These are phyloP conservation scores for Populus ilicifolia DNA, from an alignment of 345 rosid species.

Conservation along the genomic window DNA sequence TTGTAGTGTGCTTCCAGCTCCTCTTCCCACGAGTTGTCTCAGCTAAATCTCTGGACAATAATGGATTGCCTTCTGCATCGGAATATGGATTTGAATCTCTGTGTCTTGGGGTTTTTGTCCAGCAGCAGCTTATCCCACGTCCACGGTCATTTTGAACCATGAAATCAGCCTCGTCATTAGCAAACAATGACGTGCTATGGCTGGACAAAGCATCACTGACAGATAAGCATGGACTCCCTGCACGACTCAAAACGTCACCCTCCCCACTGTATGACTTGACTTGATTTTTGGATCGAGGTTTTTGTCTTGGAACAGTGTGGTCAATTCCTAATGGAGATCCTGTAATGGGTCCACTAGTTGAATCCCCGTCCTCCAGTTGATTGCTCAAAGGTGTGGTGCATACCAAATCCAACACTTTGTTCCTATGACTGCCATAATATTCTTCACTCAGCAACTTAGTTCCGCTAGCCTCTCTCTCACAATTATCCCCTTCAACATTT, in stretches of 20 bases:
- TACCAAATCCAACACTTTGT: slow-evolving; percentile 31
- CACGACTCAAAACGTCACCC: slow-evolving; percentile 53
- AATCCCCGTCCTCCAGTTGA: slow-evolving; percentile 47
- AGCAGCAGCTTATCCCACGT: slow-evolving; percentile 73
- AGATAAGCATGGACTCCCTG: slow-evolving; percentile 53
- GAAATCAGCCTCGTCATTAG: slow-evolving; percentile 47
- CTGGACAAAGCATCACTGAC: slow-evolving; percentile 47
- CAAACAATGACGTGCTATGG: slow-evolving; percentile 36
- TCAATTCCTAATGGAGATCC: slow-evolving; percentile 33
- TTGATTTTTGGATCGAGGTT: slow-evolving; percentile 25
- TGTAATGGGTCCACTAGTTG: slow-evolving; percentile 34
- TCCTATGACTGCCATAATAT: slow-evolving; percentile 23
- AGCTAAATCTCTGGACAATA: slow-evolving; percentile 41
- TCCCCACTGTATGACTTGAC: slow-evolving; percentile 30
- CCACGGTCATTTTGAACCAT: slow-evolving; percentile 41
- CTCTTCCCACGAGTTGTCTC: slow-evolving; percentile 29
- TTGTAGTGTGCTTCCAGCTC: slow-evolving; percentile 28
- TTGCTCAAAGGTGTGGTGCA: slow-evolving; percentile 28
- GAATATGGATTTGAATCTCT: slow-evolving; percentile 58
- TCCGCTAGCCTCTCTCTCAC: slow-evolving; percentile 22
- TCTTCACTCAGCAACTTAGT: slow-evolving; percentile 28
- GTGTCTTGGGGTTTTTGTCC: slow-evolving; percentile 75
- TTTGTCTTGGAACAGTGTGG: slow-evolving; percentile 23
- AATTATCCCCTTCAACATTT: slow-evolving; percentile 27
- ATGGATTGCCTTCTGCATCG: slow-evolving; percentile 67